phyloP scores from a whole-genome alignment of 441 rosid species.

The Bruguiera hainesii region DNA sequence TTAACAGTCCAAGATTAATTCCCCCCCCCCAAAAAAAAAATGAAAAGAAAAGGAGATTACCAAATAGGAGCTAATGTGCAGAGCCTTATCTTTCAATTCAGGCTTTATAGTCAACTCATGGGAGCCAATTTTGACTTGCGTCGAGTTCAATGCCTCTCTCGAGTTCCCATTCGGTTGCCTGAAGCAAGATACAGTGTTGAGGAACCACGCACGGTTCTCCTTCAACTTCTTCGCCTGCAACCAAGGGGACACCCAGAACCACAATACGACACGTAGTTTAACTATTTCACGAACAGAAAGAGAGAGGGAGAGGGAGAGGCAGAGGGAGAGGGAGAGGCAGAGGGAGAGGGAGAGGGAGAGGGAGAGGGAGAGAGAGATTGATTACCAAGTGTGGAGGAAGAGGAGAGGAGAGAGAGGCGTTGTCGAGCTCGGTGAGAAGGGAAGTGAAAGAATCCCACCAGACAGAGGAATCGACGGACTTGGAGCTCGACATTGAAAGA shows the following conservation, averaged over 20 bases:
- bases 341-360: constrained; percentile 8
- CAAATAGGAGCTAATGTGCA: constrained; percentile 65
- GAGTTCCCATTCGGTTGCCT: constrained; percentile 64
- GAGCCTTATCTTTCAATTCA: constrained; percentile 62
- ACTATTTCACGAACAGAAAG: background rate
- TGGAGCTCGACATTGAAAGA: constrained; percentile 48
- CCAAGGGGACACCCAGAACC: background rate
- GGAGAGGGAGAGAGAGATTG: constrained; percentile 19
- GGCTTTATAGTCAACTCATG: constrained; percentile 56
- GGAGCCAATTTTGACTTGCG: constrained; percentile 49
- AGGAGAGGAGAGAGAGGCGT: constrained; percentile 50
- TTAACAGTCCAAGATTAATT: constrained; percentile 2
- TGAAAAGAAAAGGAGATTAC: constrained; percentile 33
- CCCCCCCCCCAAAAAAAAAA: background rate
- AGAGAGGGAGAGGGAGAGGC: constrained; percentile 1
- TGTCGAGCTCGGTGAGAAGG: constrained; percentile 65
- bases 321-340: constrained; percentile 27
- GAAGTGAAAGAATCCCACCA: constrained; percentile 83
- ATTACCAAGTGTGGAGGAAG: constrained; percentile 53
- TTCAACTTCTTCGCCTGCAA: constrained; percentile 66
- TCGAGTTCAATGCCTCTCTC: constrained; percentile 67
- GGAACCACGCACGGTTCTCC: constrained; percentile 74
- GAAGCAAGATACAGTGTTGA: constrained; percentile 52
- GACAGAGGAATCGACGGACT: constrained; percentile 57
- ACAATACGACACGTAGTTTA: background rate